Evolutionary conservation across 2,329 filamentous ascomycete genomes (phyloP), one percentile per base, ranked within the genome.

Genomic region (Onygenales sp.): DNA sequence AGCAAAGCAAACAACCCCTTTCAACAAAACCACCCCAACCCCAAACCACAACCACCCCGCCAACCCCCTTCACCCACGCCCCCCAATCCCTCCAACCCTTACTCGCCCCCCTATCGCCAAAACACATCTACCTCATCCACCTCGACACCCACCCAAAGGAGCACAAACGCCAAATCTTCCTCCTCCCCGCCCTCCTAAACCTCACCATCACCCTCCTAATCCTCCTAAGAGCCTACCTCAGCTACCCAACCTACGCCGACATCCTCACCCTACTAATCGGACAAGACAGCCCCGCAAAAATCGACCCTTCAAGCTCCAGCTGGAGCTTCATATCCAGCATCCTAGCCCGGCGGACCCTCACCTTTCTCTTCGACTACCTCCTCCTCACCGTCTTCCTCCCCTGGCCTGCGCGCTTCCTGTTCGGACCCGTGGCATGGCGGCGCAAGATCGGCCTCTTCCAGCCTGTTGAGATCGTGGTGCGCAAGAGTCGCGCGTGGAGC

Each of bases 101-200:
- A 66, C 77, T 87, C 64, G 72, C 79, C 38, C 78, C 76, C 43
- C 83, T 95, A 55, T 79, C 83, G 55, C 75, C 79, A 53, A 72
- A 79, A 53, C 82, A 88, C 68, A 79, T 95, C 66, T 95, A 96
- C 78, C 80, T 96, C 63, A 78, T 86, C 33, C 90, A 95, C 74
- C 76, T 95, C 69, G 91, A 96, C 75, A 73, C 72, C 56, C 83
- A 86, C 57, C 83, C 84, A 0, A 70, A 72, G 17, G 76, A 78
- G 32, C 82, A 91, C 72, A 96, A 96, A 72, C 81, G 81, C 66
- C 86, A 88, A 64, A 86, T 94, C 63, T 96, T 95, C 71, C 63
- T 83, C 47, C 83, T 95, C 0, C 89, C 91, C 13, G 77, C 89
- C 14, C 68, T 83, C 14, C 82, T 95, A 71, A 96, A 96, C 69